Evolutionary conservation across 2,329 filamentous ascomycete genomes (phyloP).

Genomic region (Monilinia laxa): DNA sequence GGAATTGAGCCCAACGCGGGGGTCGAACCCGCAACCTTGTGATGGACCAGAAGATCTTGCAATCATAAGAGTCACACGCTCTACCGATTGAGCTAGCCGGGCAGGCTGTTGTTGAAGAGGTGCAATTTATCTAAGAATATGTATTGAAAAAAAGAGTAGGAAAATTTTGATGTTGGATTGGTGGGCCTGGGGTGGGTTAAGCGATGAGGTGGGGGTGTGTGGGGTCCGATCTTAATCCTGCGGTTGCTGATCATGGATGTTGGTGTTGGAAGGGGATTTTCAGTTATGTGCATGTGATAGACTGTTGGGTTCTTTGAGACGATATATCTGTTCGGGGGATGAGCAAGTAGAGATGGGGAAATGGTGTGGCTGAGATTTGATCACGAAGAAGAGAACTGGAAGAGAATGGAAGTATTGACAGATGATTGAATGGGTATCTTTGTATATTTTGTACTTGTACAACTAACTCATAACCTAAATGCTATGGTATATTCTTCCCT

Average conservation of each 20-base stretch:
- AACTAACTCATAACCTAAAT: background rate
- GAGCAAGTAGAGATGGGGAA: too few species aligned
- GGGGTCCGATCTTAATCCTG: too few species aligned
- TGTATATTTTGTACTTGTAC: background rate
- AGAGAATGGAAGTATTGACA: too few species aligned
- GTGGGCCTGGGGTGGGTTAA: too few species aligned
- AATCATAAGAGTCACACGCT: conserved; percentile 39
- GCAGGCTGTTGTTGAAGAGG: conserved; percentile 17
- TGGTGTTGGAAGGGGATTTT: too few species aligned
- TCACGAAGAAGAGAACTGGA: too few species aligned
- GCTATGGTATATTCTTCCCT: background rate
- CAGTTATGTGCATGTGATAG: too few species aligned
- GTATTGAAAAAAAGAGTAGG: background rate
- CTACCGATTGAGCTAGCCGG: conserved; percentile 40
- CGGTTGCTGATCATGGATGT: too few species aligned
- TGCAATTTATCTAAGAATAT: accelerated
- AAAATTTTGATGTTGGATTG: background rate
- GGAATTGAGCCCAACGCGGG: conserved; percentile 41
- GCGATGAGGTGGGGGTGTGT: too few species aligned
- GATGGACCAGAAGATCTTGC: conserved; percentile 32
- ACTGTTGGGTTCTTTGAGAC: too few species aligned
- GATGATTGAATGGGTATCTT: conserved; percentile 6
- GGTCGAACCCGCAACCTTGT: conserved; percentile 49
- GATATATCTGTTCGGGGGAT: too few species aligned
- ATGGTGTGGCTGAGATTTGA: too few species aligned